Base-by-base conservation (phyloP, 1,284 basidiomycete genomes). In the Sporisorium iseilematis-ciliati region DNA sequence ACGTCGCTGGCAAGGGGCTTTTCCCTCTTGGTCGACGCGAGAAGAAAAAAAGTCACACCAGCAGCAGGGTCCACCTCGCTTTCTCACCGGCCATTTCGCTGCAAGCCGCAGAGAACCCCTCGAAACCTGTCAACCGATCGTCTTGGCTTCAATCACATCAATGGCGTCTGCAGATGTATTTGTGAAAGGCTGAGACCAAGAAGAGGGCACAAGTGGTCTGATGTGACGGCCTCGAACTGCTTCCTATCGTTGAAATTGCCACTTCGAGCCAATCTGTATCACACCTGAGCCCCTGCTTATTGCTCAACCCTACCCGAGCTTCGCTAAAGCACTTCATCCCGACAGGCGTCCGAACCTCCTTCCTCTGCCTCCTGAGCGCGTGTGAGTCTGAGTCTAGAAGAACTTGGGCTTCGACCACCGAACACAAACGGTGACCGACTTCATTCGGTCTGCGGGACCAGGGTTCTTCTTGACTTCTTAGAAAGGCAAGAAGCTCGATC, bases 1-100 rank as follows among this genome's bases (percentile, higher is more conserved):
- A 46, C 38, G 21, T 40, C 29, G 62, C 55, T 65, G 55, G 62
- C 62, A 57, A 65, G 62, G 62, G 62, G 62, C 41, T 42, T 21
- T 25, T n/a, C n/a, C n/a, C n/a, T 40, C n/a, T 35, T 33, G 33
- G 35, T 7, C 12, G 29, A n/a, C 31, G 11, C 11, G 51, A n/a
- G 51, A 40, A 52, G 35, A 38, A 7, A 43, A 26, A 31, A 29
- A 29, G 29, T 29, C 29, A 29, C 29, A 29, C 29, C 29, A 38
- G 31, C 20, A n/a, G 12, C 54, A 48, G 54, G 54, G 54, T 46
- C 54, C 54, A 48, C 12, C 35, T 16, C 35, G 35, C 35, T 38
- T 38, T 16, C 14, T 16, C 4, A 2, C 14, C 14, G 35, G 35
- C 35, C 35, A 38, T 12, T 14, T 38, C 11, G 35, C 35, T 38